Evolutionary conservation across 2,329 filamentous ascomycete species (phyloP), one percentile per base, ranked within the genome.

Genomic region (Paecilomyces fulvus): DNA sequence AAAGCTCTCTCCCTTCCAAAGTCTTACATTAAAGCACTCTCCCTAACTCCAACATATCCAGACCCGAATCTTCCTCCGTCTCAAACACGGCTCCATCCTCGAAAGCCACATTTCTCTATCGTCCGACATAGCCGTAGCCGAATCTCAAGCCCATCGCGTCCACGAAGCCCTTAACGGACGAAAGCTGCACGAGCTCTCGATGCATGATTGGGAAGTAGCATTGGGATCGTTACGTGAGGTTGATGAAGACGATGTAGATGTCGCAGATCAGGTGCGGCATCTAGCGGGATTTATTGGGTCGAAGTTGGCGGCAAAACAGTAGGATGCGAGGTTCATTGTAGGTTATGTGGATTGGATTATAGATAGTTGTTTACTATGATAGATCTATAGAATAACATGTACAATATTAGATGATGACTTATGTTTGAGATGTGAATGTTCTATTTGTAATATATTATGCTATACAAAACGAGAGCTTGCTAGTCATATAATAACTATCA

Each of bases 181-280:
- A 49, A 76, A 75, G 17, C 60, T 84, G 17, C 80, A 83, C 55
- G 77, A 83, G 52, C 75, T 83, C 20, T 60, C 65, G 11, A 53
- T 61, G 28, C 49, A 57, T 12, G 62, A 66, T 12, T 73, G 70
- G 70, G 52, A 51, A 37, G 9, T 20, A 25, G 52, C 55, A 12
- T 12, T 56, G 3, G 30, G 46, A 12, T 49, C 52, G 6, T 4
- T 59, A 20, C 20, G 21, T 20, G 10, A 23, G 5, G 12, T 10
- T 23, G 12, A 23, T 28, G 48, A 49, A 12, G 48, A 23, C 3
- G 48, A 49, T 49, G 48, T 28, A 3, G 7, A 49, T 49, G 6
- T 25, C 7, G 37, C 37, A 43, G 37, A 43, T 5, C 37, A 43
- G 6, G 48, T 49, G 3, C 48, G 48, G 2, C 20, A 49, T 25